Percentiles rank a stretch among this genome's conserved stretches.
These are phyloP conservation scores for Schizothecium vesticola DNA, from an alignment of 495 filamentous ascomycete genomes.

Conservation along the genomic window DNA sequence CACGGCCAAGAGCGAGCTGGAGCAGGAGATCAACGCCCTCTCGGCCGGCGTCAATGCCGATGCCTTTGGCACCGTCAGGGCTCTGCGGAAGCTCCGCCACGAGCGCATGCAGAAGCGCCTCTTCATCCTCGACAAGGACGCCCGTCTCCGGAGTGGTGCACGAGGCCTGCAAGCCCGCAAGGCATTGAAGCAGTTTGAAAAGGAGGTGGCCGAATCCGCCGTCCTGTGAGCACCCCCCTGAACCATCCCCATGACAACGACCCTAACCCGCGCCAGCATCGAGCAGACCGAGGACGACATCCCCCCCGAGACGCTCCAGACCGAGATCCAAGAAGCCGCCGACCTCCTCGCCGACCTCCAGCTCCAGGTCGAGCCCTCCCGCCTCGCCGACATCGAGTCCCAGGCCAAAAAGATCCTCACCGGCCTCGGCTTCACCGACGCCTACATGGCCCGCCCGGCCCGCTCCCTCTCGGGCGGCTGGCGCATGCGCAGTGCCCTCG, in stretches of 20 bases:
- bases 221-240: conserved; percentile 37
- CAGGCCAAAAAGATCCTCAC: conserved; percentile 58
- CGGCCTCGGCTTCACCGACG: conserved; percentile 67
- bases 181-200: conserved; percentile 59
- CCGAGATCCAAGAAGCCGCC: conserved; percentile 58
- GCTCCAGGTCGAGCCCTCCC: conserved; percentile 49
- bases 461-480: conserved; percentile 70
- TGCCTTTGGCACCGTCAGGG: conserved; percentile 50
- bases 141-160: conserved; percentile 64
- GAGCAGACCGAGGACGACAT: conserved; percentile 51
- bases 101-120: conserved; percentile 55
- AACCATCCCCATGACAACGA: not conserved
- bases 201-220: conserved; percentile 50
- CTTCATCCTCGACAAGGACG: conserved; percentile 65
- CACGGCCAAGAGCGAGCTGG: conserved; percentile 51
- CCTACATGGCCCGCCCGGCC: conserved; percentile 50
- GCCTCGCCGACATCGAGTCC: conserved; percentile 49
- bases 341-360: conserved; percentile 60
- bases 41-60: conserved; percentile 39
- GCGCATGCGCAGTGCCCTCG: conserved; percentile 67
- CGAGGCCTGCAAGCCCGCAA: conserved; percentile 69
- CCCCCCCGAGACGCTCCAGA: conserved; percentile 45
- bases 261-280: conserved; percentile 35
- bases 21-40: conserved; percentile 48
- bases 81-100: conserved; percentile 55